Base-by-base conservation (phyloP, 306 rosid species). In the Ormosia semicastrata region DNA sequence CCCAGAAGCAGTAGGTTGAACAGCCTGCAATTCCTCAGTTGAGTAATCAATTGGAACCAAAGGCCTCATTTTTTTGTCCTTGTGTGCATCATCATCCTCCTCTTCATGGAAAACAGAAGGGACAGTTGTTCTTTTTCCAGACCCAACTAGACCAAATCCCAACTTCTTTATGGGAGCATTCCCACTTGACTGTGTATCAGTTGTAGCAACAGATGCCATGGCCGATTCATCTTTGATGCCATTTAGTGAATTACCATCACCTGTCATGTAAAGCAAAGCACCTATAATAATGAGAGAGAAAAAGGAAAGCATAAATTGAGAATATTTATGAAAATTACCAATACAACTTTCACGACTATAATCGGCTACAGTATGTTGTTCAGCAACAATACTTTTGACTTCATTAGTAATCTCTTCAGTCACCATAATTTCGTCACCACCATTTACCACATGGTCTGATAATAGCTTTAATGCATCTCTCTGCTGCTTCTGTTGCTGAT, bases 31-130 rank as follows among this genome's bases (percentile, higher is more conserved):
- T 79, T 96, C 99, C 85, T 96, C 99, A 30, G 97, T 94, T 52
- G 99, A 91, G 86, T 96, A 96, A 86, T 93, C 99, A 84, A 96
- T 94, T 7, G 99, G 99, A 87, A 96, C 98, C 81, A 96, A 86
- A 69, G 99, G 99, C 89, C 99, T 93, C 98, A 96, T 77, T 83
- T 90, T 96, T 87, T 96, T 96, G 59, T 96, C 98, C 88, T 93
- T 96, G 75, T 84, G 97, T 3, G 94, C 98, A 72, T 96, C 99
- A 29, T 93, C 98, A 2, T 95, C 99, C 29, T 95, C 98, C 81
- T 95, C 99, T 86, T 93, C 97, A 29, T 92, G 88, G 87, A 96
- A 96, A 83, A 91, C 97, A 50, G 99, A 96, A 66, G 94, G 93
- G 32, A 93, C 98, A 64, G 97, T 74, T 24, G 99, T 85, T 74